phyloP scores from a whole-genome alignment of 129 eudicot species.

The Erigeron canadensis region DNA sequence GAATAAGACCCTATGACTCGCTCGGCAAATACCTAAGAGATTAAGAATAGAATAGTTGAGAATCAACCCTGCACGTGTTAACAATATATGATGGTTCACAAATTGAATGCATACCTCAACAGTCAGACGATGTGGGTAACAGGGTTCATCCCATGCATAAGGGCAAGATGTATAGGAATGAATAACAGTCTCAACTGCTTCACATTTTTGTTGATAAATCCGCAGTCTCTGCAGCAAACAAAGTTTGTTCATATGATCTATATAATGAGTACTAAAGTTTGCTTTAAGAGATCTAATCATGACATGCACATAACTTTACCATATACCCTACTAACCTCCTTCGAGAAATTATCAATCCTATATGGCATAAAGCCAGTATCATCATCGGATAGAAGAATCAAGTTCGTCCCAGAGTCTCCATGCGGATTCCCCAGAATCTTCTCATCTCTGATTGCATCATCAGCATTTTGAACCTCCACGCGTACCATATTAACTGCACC shows the following conservation, averaged over 20 bases:
- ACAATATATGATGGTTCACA: not conserved
- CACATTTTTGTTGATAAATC: slow-evolving; percentile 91
- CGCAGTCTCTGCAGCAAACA: slow-evolving; percentile 72
- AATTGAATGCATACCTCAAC: slow-evolving; percentile 58
- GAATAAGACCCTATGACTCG: slow-evolving; percentile 71
- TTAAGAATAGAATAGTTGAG: not conserved
- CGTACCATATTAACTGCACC: slow-evolving; percentile 76
- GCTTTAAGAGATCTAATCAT: not conserved
- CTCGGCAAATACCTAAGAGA: slow-evolving; percentile 74
- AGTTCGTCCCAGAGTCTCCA: slow-evolving; percentile 81
- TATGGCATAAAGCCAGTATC: slow-evolving; percentile 98
- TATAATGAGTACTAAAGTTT: not conserved
- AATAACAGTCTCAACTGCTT: slow-evolving; percentile 77
- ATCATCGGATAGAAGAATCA: slow-evolving; percentile 87
- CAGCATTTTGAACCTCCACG: slow-evolving; percentile 97
- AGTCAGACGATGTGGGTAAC: slow-evolving; percentile 80
- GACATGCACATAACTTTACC: not conserved
- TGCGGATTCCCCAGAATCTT: slow-evolving; percentile 66
- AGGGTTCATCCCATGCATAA: slow-evolving; percentile 99
- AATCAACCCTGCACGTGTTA: not conserved
- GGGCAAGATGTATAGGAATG: slow-evolving; percentile 84
- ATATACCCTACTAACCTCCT: slow-evolving; percentile 65
- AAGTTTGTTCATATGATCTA: not conserved
- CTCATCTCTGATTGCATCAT: slow-evolving; percentile 69
- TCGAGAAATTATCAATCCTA: slow-evolving; percentile 87